phyloP scores from a whole-genome alignment of 768 basidiomycete species.

The Leccinum obscurum region DNA sequence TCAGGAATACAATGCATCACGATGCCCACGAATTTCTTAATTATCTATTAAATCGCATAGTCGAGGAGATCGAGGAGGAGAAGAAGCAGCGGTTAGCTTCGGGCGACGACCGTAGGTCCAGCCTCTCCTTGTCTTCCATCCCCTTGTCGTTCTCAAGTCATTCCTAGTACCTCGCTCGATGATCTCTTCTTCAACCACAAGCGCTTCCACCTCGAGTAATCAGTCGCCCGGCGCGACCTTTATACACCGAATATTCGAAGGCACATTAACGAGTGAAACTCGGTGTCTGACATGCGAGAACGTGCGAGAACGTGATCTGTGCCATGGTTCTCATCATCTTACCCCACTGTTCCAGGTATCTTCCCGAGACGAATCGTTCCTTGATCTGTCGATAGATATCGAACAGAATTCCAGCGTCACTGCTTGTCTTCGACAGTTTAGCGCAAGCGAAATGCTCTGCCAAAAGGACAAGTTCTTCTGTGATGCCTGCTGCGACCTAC shows the following conservation, averaged over 20 bases:
- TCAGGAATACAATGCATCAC: constrained; percentile 91
- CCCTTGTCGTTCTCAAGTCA: constrained; percentile 8
- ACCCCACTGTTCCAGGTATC: constrained; percentile 56
- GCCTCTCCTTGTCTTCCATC: not conserved
- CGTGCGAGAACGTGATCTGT: constrained; percentile 43
- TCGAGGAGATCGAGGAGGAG: constrained; percentile 88
- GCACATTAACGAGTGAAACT: constrained; percentile 93
- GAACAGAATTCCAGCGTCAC: constrained; percentile 98
- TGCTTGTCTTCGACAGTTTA: constrained; percentile 94
- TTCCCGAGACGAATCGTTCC: constrained; percentile 92
- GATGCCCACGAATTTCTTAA: constrained; percentile 99
- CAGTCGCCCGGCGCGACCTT: constrained; percentile 64
- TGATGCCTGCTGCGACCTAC: constrained; percentile 93
- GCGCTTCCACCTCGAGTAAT: constrained; percentile 48
- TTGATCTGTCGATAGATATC: constrained; percentile 99
- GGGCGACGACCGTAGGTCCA: constrained; percentile 65
- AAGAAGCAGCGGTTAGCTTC: constrained; percentile 46
- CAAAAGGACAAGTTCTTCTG: constrained; percentile 99
- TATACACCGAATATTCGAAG: constrained; percentile 92
- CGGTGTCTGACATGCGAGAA: constrained; percentile 98
- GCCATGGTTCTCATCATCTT: constrained; percentile 13
- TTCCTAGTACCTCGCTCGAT: constrained; percentile 59
- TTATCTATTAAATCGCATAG: constrained; percentile 88
- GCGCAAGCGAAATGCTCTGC: constrained; percentile 97
- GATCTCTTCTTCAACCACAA: constrained; percentile 51